These are phyloP conservation scores for Sorghum bicolor DNA, from an alignment of 176 grass and related monocot genomes.

Conservation along the genomic window Sorghum_bicolor_NCBIv3 NC_012872.2:7481501-7482000, in stretches of 20 bases:
- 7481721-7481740: not conserved
- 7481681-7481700: not conserved
- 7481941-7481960: too few species aligned
- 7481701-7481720: not conserved
- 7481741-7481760: not conserved
- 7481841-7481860: too few species aligned
- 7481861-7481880: not conserved
- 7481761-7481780: not conserved
- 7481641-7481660: not conserved
- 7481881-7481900: not conserved
- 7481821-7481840: too few species aligned
- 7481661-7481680: not conserved
- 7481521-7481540: not conserved
- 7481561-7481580: too few species aligned
- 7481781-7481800: not conserved
- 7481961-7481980: too few species aligned
- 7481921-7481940: not conserved
- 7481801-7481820: too few species aligned
- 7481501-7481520: not conserved
- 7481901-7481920: slow-evolving; percentile 3
- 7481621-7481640: too few species aligned
- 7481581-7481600: too few species aligned
- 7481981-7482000: too few species aligned
- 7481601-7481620: too few species aligned
- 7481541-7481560: too few species aligned